Base-by-base conservation (phyloP, 805 yeast genomes). In the Candida succiphila region DNA sequence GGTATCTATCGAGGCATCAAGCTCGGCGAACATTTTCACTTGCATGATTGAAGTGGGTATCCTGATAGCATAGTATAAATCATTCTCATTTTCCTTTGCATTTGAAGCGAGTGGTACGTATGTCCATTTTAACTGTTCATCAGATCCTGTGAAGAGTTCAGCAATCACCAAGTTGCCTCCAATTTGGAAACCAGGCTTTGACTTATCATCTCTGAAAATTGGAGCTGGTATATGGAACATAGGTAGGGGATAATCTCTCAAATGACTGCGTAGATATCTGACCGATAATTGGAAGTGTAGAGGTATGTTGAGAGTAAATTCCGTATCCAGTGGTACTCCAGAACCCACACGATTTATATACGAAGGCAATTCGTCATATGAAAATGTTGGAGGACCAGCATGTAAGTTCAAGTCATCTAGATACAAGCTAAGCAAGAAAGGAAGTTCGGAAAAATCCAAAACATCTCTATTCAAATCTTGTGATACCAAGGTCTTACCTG, bases 211-310 rank as follows among this genome's bases (percentile, higher is more conserved):
- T n/a, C 14, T 13, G 6, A 15, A 7, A 9, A 36, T 31, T 4
- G 46, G 37, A 13, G 34, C 35, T 3, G 95, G 95, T 40, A 88
- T 72, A 41, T 76, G 75, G 7, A 84, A 52, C 32, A 88, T 57
- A 0, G 97, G 96, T 13, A 89, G 48, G 0, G 96, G 96, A 48
- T 81, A 86, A 48, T 88, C 97, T 35, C 92, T 62, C 38, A 88
- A 44, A 49, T 83, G 89, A 45, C 76, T 66, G 38, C 92, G 59
- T 10, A 78, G 50, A 45, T 85, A 94, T 3, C 60, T 57, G 25
- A 83, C 60, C 13, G 58, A 63, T 32, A 83, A 58, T 35, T 77
- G 72, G 12, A 81, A 28, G 51, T 61, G 60, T 35, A 76, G 45
- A 0, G 96, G 96, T 2, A 87, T 46, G 49, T 79, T 50, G 15